Evolutionary conservation across 164 flowering plant species (phyloP).

Genomic region (Vitis rupestris): DNA sequence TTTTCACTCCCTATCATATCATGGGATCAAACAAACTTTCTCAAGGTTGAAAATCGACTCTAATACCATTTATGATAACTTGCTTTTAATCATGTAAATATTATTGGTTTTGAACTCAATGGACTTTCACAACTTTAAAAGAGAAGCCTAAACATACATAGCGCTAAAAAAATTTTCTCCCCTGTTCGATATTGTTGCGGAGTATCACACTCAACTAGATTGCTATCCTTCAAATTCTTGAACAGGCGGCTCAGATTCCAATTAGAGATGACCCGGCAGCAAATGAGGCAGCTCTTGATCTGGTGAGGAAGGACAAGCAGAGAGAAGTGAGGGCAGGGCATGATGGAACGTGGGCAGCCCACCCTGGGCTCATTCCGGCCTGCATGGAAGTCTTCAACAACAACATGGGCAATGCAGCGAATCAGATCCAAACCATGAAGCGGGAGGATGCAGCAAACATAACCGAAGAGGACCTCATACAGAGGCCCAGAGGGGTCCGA

Average conservation of each 20-base stretch:
- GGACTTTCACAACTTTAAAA: too few species aligned
- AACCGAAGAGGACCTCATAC: conserved; percentile 73
- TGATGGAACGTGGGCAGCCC: conserved; percentile 97
- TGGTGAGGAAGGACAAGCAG: conserved; percentile 80
- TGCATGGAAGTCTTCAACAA: conserved; percentile 66
- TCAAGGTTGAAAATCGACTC: too few species aligned
- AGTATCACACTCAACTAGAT: too few species aligned
- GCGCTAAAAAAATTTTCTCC: too few species aligned
- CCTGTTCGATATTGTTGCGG: too few species aligned
- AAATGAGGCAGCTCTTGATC: conserved; percentile 72
- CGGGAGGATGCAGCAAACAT: conserved; percentile 59
- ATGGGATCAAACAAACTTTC: too few species aligned
- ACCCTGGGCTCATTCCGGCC: conserved; percentile 80
- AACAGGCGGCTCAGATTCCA: conserved; percentile 97
- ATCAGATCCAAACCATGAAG: conserved; percentile 65
- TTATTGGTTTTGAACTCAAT: too few species aligned
- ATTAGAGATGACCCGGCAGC: conserved; percentile 84
- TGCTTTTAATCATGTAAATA: too few species aligned
- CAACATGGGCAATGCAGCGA: conserved; percentile 54
- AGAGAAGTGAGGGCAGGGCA: conserved; percentile 89
- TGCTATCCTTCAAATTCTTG: neutral
- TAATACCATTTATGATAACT: too few species aligned
- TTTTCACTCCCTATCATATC: too few species aligned
- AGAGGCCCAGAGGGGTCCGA: conserved; percentile 63
- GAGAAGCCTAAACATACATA: too few species aligned